A percentile compares a stretch with the other conserved stretches of the same genome.
Evolutionary conservation across 106 monocot species (phyloP).

Genomic region (Dactylorhiza incarnata): DNA sequence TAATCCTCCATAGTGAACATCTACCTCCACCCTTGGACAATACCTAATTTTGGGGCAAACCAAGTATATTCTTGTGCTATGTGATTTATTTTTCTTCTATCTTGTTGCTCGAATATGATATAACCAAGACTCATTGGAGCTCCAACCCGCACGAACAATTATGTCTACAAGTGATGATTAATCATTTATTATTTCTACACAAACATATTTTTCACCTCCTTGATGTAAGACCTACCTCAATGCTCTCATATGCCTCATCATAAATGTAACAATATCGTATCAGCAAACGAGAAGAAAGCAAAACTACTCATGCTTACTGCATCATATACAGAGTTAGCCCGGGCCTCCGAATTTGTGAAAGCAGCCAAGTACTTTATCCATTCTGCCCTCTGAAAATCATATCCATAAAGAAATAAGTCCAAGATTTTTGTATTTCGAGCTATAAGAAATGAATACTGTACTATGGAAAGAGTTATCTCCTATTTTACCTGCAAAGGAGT

Average conservation of each 20-base stretch:
- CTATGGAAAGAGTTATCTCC: background rate
- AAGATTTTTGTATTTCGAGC: background rate
- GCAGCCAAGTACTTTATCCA: constrained; percentile 95
- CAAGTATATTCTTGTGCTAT: too few relatives aligned
- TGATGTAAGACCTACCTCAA: background rate
- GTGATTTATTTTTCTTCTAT: too few relatives aligned
- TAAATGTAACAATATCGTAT: background rate
- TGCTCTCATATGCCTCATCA: background rate
- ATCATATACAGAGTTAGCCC: constrained; percentile 80
- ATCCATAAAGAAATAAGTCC: background rate
- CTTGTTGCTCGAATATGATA: too few relatives aligned
- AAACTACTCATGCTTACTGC: constrained; percentile 41
- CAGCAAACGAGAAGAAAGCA: background rate
- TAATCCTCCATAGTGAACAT: too few relatives aligned
- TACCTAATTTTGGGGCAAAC: too few relatives aligned
- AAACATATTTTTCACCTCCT: too few relatives aligned
- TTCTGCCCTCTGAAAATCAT: constrained; percentile 65
- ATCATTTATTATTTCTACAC: too few relatives aligned
- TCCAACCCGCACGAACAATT: too few relatives aligned
- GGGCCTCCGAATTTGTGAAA: constrained; percentile 74
- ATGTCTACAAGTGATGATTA: too few relatives aligned
- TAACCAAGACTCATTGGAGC: too few relatives aligned
- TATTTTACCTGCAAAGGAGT: constrained; percentile 54
- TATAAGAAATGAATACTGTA: background rate
- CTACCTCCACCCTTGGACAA: too few relatives aligned